phyloP scores from a whole-genome alignment of 345 rosid species.

The Sonneratia alba region DNA sequence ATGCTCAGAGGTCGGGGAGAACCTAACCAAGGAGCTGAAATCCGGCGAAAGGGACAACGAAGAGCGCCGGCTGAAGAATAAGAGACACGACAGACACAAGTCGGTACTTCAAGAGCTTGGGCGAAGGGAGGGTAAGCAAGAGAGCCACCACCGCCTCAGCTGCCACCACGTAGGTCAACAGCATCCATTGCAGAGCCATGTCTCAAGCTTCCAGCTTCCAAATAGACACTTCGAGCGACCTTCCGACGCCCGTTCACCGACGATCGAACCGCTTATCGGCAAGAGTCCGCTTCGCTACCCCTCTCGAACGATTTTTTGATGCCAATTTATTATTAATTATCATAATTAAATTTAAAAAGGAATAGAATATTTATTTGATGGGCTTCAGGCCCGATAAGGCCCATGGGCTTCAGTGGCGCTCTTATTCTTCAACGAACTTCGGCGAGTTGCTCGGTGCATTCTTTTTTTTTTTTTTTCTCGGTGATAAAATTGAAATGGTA shows the following conservation, averaged over 20 bases:
- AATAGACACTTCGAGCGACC: neutral
- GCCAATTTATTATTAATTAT: too few species aligned
- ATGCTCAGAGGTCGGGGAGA: neutral
- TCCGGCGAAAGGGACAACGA: conserved; percentile 64
- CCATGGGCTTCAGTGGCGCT: too few species aligned
- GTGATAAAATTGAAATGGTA: too few species aligned
- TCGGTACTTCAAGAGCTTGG: conserved; percentile 55
- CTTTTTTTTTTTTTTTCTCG: too few species aligned
- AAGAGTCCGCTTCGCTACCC: neutral
- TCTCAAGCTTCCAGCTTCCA: neutral
- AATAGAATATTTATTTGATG: too few species aligned
- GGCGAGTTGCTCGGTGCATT: too few species aligned
- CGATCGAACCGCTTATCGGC: neutral
- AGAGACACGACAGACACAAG: conserved; percentile 62
- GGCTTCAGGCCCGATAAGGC: too few species aligned
- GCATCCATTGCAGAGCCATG: conserved; percentile 87
- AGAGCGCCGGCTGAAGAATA: conserved; percentile 59
- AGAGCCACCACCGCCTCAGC: conserved; percentile 56
- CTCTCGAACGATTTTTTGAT: neutral
- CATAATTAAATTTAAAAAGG: too few species aligned
- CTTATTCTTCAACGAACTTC: too few species aligned
- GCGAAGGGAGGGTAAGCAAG: conserved; percentile 64
- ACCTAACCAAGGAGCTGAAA: conserved; percentile 66
- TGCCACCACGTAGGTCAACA: conserved; percentile 64
- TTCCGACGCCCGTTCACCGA: neutral